Evolutionary conservation across 2,329 filamentous ascomycete genomes (phyloP).

Genomic region (Iodosphaeria phyllophila): DNA sequence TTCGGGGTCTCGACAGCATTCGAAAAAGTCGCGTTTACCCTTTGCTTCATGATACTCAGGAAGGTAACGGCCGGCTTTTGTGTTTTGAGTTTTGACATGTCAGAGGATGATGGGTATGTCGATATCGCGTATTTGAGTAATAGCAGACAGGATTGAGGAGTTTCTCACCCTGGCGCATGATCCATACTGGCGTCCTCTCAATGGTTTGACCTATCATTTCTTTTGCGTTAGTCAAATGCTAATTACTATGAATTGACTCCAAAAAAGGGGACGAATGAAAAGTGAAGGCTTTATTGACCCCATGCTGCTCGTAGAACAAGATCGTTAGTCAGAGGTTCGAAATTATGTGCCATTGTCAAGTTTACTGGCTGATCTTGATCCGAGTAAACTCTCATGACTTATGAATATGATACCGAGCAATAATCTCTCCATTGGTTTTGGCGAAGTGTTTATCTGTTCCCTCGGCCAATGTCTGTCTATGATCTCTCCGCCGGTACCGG

Average conservation of each 20-base stretch:
- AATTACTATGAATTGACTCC: background rate
- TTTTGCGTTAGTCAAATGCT: background rate
- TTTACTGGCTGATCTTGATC: slow-evolving; percentile 1
- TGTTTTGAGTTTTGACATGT: slow-evolving; percentile 1
- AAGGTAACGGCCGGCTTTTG: slow-evolving; percentile 76
- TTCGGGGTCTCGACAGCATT: slow-evolving; percentile 86
- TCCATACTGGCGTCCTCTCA: slow-evolving; percentile 90
- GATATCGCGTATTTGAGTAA: background rate
- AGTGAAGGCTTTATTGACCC: slow-evolving; percentile 34
- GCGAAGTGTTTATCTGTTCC: too few relatives aligned
- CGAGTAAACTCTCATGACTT: too few relatives aligned
- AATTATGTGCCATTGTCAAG: slow-evolving; percentile 45
- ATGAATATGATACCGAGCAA: too few relatives aligned
- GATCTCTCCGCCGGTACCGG: too few relatives aligned
- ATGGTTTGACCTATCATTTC: slow-evolving; percentile 55
- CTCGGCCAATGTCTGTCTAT: too few relatives aligned
- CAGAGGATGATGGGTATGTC: slow-evolving; percentile 1
- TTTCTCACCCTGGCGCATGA: slow-evolving; percentile 98
- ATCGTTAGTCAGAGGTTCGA: slow-evolving; percentile 81
- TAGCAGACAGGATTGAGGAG: too few relatives aligned
- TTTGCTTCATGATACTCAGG: slow-evolving; percentile 97
- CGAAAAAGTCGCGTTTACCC: slow-evolving; percentile 82
- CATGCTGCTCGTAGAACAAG: slow-evolving; percentile 75
- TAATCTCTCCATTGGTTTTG: too few relatives aligned
- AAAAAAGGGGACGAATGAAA: too few relatives aligned